These are phyloP conservation scores for Jamesozyma jinghongensis DNA, from an alignment of 805 yeast genomes.

Conservation along the genomic window DNA sequence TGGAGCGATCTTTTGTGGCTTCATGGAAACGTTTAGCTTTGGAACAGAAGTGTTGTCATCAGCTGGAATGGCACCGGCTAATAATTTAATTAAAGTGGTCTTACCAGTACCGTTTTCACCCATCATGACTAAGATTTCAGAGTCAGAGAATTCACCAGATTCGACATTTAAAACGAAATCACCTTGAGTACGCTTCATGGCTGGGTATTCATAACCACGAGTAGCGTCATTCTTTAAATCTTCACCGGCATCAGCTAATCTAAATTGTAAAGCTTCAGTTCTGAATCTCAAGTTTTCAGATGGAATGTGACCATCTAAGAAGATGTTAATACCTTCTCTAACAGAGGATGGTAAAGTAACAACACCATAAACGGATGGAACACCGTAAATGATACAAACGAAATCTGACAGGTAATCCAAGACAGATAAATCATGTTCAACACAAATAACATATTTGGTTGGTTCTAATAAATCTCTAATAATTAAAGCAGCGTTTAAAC, in stretches of 20 bases:
- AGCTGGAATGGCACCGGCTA: conserved; percentile 88
- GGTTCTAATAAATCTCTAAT: conserved; percentile 77
- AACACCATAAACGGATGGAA: conserved; percentile 97
- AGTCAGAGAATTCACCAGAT: conserved; percentile 86
- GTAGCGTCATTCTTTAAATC: conserved; percentile 67
- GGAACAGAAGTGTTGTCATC: conserved; percentile 74
- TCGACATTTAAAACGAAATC: conserved; percentile 81
- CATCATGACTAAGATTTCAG: conserved; percentile 98
- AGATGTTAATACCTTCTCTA: conserved; percentile 97
- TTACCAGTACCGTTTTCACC: conserved; percentile 99
- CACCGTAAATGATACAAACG: conserved; percentile 95
- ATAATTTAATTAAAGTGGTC: conserved; percentile 90
- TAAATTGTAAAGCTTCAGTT: conserved; percentile 88
- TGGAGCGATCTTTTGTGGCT: conserved; percentile 99
- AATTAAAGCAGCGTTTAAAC: conserved; percentile 93
- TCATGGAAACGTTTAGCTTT: conserved; percentile 87
- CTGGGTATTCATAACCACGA: conserved; percentile 67
- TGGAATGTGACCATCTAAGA: conserved; percentile 96
- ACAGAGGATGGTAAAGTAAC: conserved; percentile 95
- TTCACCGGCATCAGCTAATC: conserved; percentile 84
- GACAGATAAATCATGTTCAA: conserved; percentile 97
- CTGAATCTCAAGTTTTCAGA: conserved; percentile 96
- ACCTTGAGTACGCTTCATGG: conserved; percentile 87
- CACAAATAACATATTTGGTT: conserved; percentile 83
- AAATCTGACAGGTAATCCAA: conserved; percentile 94